A percentile compares a stretch with the other conserved stretches of the same genome.
These are phyloP conservation scores for Escovopsis sp. DNA, from an alignment of 2,329 filamentous ascomycete genomes.

Conservation along the genomic window DNA sequence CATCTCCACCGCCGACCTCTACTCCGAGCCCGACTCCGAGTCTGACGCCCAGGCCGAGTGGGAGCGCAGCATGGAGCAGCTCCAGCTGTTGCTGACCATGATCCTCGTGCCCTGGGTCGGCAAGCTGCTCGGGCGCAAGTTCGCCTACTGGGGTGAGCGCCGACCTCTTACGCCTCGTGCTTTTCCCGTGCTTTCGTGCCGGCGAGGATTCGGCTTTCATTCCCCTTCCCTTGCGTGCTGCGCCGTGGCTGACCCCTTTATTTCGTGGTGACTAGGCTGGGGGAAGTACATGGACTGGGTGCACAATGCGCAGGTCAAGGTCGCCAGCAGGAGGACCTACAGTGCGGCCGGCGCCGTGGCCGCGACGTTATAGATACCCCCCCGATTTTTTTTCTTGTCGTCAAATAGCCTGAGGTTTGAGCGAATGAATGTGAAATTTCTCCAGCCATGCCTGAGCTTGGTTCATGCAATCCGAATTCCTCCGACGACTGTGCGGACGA, in stretches of 20 bases:
- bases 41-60: constrained; percentile 90
- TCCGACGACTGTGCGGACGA: too few relatives aligned
- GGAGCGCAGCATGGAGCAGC: constrained; percentile 84
- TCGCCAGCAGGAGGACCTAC: constrained; percentile 48
- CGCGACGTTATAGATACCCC: constrained; percentile 29
- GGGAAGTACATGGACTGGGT: constrained; percentile 89
- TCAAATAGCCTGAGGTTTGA: too few relatives aligned
- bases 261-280: constrained; percentile 50
- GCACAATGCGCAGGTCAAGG: constrained; percentile 60
- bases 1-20: constrained; percentile 40
- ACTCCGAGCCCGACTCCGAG: constrained; percentile 54
- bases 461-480: background rate
- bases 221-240: background rate
- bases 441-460: background rate
- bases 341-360: constrained; percentile 48
- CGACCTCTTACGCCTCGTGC: too few relatives aligned
- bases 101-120: constrained; percentile 85
- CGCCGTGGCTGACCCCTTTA: constrained; percentile 6
- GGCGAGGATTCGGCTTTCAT: background rate
- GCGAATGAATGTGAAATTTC: too few relatives aligned
- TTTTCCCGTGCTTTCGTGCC: too few relatives aligned
- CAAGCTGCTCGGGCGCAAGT: constrained; percentile 88
- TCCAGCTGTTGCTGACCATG: constrained; percentile 88
- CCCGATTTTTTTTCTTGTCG: too few relatives aligned
- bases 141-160: constrained; percentile 82